Percentiles rank a stretch among this genome's conserved stretches.
phyloP scores from a whole-genome alignment of 2,329 filamentous ascomycete genomes.

The Rhexocercosporidium sp. region DNA sequence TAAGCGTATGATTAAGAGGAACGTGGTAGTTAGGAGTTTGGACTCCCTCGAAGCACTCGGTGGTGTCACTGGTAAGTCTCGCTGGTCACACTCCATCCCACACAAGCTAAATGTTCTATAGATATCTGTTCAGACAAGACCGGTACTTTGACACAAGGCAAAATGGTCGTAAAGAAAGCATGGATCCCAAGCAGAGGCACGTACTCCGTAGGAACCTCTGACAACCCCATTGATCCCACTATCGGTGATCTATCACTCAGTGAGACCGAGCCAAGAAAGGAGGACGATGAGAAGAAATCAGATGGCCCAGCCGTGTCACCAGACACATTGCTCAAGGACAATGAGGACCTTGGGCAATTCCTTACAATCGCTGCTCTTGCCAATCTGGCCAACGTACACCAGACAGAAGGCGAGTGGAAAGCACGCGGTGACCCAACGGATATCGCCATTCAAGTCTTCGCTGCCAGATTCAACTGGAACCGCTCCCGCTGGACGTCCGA shows the following conservation, averaged over 20 bases:
- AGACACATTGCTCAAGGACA: conserved; percentile 50
- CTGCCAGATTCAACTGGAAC: conserved; percentile 69
- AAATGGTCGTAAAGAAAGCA: conserved; percentile 55
- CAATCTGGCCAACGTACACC: conserved; percentile 67
- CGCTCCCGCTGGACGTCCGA: conserved; percentile 55
- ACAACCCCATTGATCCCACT: conserved; percentile 57
- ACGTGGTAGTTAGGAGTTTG: conserved; percentile 63
- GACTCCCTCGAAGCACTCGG: conserved; percentile 61
- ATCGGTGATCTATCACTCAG: conserved; percentile 49
- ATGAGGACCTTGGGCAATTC: conserved; percentile 56
- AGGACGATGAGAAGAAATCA: conserved; percentile 19
- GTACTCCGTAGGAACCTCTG: conserved; percentile 56
- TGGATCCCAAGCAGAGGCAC: conserved; percentile 59
- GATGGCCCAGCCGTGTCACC: conserved; percentile 13
- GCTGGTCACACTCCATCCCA: too few species aligned
- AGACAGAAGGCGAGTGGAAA: conserved; percentile 59
- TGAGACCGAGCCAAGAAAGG: conserved; percentile 39
- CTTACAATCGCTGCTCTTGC: conserved; percentile 68
- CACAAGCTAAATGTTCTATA: neutral
- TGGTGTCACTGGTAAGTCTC: conserved; percentile 50
- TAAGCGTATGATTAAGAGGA: conserved; percentile 59
- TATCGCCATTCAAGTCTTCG: conserved; percentile 77
- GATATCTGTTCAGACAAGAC: conserved; percentile 78
- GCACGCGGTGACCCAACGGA: conserved; percentile 72
- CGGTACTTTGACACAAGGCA: conserved; percentile 57